Evolutionary conservation across 1,284 basidiomycete genomes (phyloP), one percentile per base, ranked within the genome.

Genomic region (Malassezia caprae): DNA sequence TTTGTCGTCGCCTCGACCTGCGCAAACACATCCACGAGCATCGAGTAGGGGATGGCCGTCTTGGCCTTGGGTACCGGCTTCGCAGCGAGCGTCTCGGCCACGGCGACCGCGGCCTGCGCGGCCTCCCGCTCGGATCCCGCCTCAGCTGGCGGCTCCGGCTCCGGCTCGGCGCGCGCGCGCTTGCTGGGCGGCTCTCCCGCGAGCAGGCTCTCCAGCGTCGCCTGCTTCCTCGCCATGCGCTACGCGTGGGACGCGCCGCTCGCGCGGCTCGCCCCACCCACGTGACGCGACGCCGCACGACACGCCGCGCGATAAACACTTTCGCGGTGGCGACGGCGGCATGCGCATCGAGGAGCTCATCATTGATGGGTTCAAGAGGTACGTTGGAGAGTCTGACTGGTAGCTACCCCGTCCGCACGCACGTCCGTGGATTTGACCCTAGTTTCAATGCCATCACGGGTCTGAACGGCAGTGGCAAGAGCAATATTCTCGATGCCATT

Each of bases 391-490:
- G 23, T 35, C 56, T 51, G 17, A 58, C 34, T 26, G 4, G n/a
- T 23, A 61, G 60, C 15, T 96, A 96, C 72, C 90, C 91, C 17
- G 89, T 90, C 28, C 83, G 91, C 39, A 96, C 91, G 0, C 86
- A 87, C 69, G 93, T 96, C 57, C 86, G 85, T 0, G 90, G 90
- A 63, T 96, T 90, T 84, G 90, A 96, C 74, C 78, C 88, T 10
- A 93, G 89, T 13, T 96, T 96, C 82, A 96, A 96, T 75, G 91
- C 91, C 12, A 96, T 96, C 76, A 96, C 91, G 1, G 90, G 91
- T 26, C 82, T 96, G 64, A 94, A 96, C 77, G 90, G 79, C 39
- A 79, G 78, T 13, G 76, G 76, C 48, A 68, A 70, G 64, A 63
- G 90, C 59, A 99, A 73, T 47, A 73, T 73, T 43, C 63, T 73